Evolutionary conservation across 768 basidiomycete genomes (phyloP).

Genomic region (Tephrocybe rancida): DNA sequence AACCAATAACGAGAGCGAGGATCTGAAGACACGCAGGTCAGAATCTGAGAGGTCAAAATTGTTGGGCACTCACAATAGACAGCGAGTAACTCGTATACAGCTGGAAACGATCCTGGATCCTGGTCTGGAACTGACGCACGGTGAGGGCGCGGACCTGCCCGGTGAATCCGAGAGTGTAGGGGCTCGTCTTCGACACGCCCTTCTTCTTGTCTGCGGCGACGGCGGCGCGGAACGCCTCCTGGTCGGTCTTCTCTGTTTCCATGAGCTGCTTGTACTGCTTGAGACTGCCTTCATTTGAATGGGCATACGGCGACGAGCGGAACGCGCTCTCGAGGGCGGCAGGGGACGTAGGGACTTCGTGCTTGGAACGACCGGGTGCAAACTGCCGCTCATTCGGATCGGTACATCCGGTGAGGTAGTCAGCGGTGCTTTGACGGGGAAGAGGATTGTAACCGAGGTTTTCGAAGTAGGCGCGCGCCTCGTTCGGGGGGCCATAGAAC

Average conservation of each 20-base stretch:
- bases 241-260: slow-evolving; percentile 66
- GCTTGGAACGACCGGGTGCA: slow-evolving; percentile 57
- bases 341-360: slow-evolving; percentile 68
- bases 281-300: slow-evolving; percentile 46
- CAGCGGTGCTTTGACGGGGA: slow-evolving; percentile 83
- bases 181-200: slow-evolving; percentile 75
- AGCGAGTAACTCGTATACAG: slow-evolving; percentile 70
- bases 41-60: neutral
- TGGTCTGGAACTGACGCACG: slow-evolving; percentile 71
- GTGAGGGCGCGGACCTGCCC: slow-evolving; percentile 75
- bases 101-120: slow-evolving; percentile 78
- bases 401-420: slow-evolving; percentile 84
- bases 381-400: slow-evolving; percentile 87
- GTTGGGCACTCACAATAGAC: slow-evolving; percentile 47
- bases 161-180: slow-evolving; percentile 80
- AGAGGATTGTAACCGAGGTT: slow-evolving; percentile 70
- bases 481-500: slow-evolving; percentile 73
- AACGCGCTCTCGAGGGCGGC: slow-evolving; percentile 69
- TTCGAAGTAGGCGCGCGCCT: slow-evolving; percentile 82
- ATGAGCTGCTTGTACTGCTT: slow-evolving; percentile 55
- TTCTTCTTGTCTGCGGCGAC: slow-evolving; percentile 78
- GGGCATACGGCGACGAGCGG: slow-evolving; percentile 46
- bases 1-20: slow-evolving; percentile 70
- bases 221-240: slow-evolving; percentile 76
- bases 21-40: slow-evolving; percentile 30